A percentile compares a stretch with the other conserved stretches of the same genome.
These are phyloP conservation scores for Acanthamoeba castellanii DNA, from an alignment of 208 protist species.

Conservation along the genomic window DNA sequence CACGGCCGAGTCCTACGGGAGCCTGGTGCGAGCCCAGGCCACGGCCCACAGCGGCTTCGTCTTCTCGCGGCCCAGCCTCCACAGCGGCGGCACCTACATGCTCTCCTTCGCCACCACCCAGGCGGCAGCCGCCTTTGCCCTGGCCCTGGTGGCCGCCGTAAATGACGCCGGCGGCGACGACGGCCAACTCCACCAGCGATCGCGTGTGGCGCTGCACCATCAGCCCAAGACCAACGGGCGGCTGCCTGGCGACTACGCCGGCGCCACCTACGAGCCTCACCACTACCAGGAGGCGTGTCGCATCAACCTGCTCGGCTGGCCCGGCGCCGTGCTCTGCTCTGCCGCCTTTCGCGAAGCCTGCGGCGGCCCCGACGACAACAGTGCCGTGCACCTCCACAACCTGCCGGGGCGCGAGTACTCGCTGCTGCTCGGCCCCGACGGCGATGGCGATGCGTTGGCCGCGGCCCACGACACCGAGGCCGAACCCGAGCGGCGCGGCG, in stretches of 20 bases:
- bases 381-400: too few relatives aligned
- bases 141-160: neutral
- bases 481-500: neutral
- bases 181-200: neutral
- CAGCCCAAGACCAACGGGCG: neutral
- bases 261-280: neutral
- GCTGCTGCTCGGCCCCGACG: neutral
- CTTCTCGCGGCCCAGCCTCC: neutral
- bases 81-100: constrained; percentile 1
- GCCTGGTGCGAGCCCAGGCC: neutral
- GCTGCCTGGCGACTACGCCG: neutral
- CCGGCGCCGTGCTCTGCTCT: too few relatives aligned
- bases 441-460: too few relatives aligned
- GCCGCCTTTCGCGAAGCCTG: too few relatives aligned
- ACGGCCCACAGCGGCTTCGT: neutral
- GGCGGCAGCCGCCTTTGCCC: neutral
- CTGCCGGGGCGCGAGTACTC: too few relatives aligned
- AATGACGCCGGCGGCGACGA: neutral
- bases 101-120: neutral
- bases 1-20: neutral
- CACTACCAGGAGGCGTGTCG: neutral
- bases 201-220: neutral
- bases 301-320: neutral
- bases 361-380: too few relatives aligned
- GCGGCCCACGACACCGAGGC: neutral